Conservation (phyloP, 2,329 filamentous ascomycete species). For the Aspergillus sp. region DNA sequence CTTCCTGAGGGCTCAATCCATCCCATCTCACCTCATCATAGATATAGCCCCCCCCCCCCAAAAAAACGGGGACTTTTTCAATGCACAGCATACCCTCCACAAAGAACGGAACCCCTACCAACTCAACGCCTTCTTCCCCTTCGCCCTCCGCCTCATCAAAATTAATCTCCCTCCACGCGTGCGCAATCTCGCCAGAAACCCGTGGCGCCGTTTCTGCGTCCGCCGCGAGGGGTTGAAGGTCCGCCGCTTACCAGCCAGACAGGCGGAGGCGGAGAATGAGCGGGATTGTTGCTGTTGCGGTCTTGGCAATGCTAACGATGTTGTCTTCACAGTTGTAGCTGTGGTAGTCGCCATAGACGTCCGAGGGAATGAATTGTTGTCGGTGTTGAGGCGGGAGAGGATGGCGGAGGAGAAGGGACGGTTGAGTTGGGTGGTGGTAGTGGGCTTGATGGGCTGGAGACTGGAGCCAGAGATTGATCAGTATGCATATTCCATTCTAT, state of each 20-base stretch:
- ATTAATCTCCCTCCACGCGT: slow-evolving; percentile 47
- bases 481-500: no score
- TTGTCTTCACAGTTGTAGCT: background rate
- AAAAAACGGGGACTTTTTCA: no score
- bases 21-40: no score
- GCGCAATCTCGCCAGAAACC: slow-evolving; percentile 48
- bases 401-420: slow-evolving; percentile 1
- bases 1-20: no score
- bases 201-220: slow-evolving; percentile 55
- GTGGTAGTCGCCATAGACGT: background rate
- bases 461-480: no score
- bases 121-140: slow-evolving; percentile 46
- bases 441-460: background rate
- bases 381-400: slow-evolving; percentile 8
- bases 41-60: no score
- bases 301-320: slow-evolving; percentile 4
- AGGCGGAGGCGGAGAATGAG: slow-evolving; percentile 38
- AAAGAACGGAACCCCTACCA: slow-evolving; percentile 32
- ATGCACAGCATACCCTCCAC: no score
- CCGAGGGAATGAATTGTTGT: slow-evolving; percentile 10
- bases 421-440: background rate
- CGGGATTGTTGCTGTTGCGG: slow-evolving; percentile 25
- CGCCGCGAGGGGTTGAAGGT: slow-evolving; percentile 54
- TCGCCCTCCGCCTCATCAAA: slow-evolving; percentile 46
- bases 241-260: slow-evolving; percentile 39